phyloP scores from a whole-genome alignment of 352 stramenopile genomes.

The Poterioochromonas sp. region DNA sequence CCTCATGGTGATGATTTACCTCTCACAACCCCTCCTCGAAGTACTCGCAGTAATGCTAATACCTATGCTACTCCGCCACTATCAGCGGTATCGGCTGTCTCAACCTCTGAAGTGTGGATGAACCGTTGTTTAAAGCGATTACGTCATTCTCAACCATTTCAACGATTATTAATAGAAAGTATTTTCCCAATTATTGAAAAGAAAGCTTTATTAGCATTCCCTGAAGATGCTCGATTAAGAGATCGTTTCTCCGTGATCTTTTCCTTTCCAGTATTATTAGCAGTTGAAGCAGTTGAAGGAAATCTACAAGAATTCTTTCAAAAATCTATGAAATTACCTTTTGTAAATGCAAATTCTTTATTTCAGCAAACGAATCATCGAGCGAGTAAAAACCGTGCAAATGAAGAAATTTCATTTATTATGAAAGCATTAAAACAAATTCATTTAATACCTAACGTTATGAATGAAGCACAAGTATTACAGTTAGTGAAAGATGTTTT shows the following conservation, averaged over 20 bases:
- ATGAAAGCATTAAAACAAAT: neutral
- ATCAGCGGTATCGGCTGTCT: neutral
- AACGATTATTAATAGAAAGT: constrained; percentile 6
- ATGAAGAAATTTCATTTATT: neutral
- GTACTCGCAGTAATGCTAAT: neutral
- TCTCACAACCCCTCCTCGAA: neutral
- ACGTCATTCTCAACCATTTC: neutral
- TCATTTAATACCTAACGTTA: constrained; percentile 10
- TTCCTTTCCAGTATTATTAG: neutral
- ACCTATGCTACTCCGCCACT: neutral
- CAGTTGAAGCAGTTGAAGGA: constrained; percentile 5
- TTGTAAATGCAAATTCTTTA: too few species aligned
- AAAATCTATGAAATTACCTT: neutral
- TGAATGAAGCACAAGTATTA: neutral
- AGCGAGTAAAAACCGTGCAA: neutral
- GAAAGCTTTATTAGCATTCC: constrained; percentile 8
- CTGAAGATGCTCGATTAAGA: constrained; percentile 22
- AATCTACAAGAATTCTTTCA: neutral
- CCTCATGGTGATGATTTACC: neutral
- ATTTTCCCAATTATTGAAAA: neutral
- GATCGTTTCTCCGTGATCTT: constrained; percentile 3
- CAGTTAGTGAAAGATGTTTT: constrained; percentile 3
- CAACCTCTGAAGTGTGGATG: neutral
- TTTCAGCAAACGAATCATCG: too few species aligned
- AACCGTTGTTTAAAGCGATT: neutral